Conservation (phyloP, 441 rosid species). For the Erysimum pusillum region DNA sequence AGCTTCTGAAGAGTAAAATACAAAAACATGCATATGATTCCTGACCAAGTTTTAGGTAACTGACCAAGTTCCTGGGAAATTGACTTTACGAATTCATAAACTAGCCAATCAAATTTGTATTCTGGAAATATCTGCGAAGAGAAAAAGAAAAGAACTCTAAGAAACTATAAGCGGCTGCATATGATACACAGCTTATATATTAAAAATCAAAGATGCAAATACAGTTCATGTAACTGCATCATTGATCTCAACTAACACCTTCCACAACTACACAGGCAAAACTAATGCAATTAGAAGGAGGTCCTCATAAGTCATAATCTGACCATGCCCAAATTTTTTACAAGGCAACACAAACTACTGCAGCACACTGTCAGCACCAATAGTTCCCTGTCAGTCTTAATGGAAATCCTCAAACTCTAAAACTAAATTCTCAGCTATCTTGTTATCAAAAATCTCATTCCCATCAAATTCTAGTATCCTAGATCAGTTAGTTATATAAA, state of each 20-base stretch:
- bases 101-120: conserved; percentile 85
- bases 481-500: background rate
- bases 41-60: conserved; percentile 43
- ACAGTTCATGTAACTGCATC: conserved; percentile 18
- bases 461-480: background rate
- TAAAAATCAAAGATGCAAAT: conserved; percentile 19
- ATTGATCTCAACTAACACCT: background rate
- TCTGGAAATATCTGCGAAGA: conserved; percentile 74
- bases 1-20: conserved; percentile 5
- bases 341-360: conserved; percentile 3
- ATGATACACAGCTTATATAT: conserved; percentile 1
- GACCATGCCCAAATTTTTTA: conserved; percentile 1
- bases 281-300: conserved; percentile 1
- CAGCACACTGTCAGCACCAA: background rate
- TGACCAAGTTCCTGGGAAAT: conserved; percentile 85
- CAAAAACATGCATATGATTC: background rate
- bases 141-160: conserved; percentile 29
- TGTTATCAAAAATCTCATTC: background rate
- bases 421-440: background rate
- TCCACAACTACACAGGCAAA: conserved; percentile 24
- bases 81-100: conserved; percentile 70
- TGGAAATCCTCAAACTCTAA: conserved; percentile 8
- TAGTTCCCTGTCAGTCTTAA: background rate
- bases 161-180: conserved; percentile 19
- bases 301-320: conserved; percentile 16